Evolutionary conservation across 176 grass and related monocot species (phyloP).

Genomic region (Zizania latifolia): DNA sequence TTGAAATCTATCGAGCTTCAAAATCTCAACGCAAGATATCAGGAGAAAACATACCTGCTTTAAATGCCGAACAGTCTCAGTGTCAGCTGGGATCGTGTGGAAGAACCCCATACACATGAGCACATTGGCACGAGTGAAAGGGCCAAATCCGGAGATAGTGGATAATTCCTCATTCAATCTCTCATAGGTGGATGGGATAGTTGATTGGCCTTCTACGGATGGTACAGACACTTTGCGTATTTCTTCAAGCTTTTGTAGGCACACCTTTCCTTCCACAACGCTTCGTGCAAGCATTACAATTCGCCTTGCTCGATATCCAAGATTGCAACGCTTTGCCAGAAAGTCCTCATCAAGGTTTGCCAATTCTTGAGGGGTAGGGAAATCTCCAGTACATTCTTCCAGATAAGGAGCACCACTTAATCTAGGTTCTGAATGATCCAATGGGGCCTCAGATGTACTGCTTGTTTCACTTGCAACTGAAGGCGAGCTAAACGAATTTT

Average conservation of each 20-base stretch:
- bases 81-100: conserved; percentile 63
- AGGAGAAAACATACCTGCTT: conserved; percentile 34
- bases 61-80: conserved; percentile 70
- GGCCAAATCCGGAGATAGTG: conserved; percentile 55
- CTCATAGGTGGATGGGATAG: conserved; percentile 24
- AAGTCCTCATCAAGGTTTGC: conserved; percentile 40
- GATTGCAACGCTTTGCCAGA: conserved; percentile 44
- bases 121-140: conserved; percentile 75
- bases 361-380: conserved; percentile 61
- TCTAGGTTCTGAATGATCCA: conserved; percentile 10
- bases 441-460: not conserved
- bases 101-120: conserved; percentile 84
- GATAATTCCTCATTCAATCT: conserved; percentile 47
- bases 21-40: not conserved
- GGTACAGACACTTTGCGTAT: conserved; percentile 20
- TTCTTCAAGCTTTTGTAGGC: conserved; percentile 50
- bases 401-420: not conserved
- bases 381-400: conserved; percentile 42
- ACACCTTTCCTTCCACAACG: conserved; percentile 45
- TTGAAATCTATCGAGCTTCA: not conserved
- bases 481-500: not conserved
- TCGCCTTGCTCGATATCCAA: conserved; percentile 63
- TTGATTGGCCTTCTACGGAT: conserved; percentile 18
- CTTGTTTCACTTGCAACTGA: conserved; percentile 22
- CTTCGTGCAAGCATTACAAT: conserved; percentile 60